Base-by-base conservation (phyloP, 2,329 filamentous ascomycete species). In the Calonectria pteridis region DNA sequence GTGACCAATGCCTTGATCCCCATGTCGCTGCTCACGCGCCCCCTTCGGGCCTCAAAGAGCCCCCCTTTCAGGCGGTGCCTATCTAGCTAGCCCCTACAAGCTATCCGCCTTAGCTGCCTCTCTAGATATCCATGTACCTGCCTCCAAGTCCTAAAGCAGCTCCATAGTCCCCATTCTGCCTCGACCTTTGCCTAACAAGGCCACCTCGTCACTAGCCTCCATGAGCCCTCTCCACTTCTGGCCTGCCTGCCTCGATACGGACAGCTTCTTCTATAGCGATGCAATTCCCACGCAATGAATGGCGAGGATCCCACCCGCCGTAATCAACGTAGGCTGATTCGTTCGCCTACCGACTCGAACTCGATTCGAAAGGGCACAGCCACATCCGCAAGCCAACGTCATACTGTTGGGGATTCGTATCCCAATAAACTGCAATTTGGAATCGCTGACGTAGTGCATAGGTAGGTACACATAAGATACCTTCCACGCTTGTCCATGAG, bases 1-100 rank as follows among this genome's bases (percentile, higher is more conserved):
- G 73, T 77, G 76, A 74, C 72, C 68, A 75, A 67, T 70, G 59
- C 49, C 65, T 46, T 59, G 35, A 71, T 65, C 55, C 68, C 67
- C 49, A 70, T 70, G 50, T 72, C 53, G n/a, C 28, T 74, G 71
- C 64, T 68, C 72, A 72, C 70, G 65, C 71, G 70, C 67, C 59
- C 68, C 68, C 40, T 51, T 62, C 43, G 53, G 66, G 66, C 51
- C 50, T 53, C 50, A 49, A 51, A 51, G 63, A 37, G 50, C 35
- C 51, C 65, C 51, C 51, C 49, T 46, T 64, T 51, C 66, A 76
- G 74, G 75, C 69, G 69, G 71, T 71, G 64, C 62, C 53, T 71
- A 63, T 67, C 64, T 53, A 40, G 29, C 43, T 26, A 67, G 9
- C 28, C 16, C 26, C 37, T 63, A 43, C 58, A 63, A 63, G 37